Evolutionary conservation across 768 basidiomycete species (phyloP), one percentile per base, ranked within the genome.

Genomic region (Lactifluus echinatus): DNA sequence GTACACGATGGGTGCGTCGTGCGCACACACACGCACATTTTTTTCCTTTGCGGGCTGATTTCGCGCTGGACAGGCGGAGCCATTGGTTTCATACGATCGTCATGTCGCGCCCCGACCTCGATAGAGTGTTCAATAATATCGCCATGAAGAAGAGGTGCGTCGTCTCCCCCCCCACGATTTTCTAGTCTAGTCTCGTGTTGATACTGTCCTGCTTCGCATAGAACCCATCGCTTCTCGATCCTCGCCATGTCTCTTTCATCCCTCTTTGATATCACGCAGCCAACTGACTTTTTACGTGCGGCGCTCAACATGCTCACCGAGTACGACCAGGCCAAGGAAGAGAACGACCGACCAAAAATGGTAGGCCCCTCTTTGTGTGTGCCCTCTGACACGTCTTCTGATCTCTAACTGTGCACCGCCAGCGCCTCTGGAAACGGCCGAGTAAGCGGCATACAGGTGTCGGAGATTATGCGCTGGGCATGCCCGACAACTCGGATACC

Each of bases 51-150:
- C 45, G 53, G 50, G 45, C 19, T 37, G 39, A 2, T 43, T 11
- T 24, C 4, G 15, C 3, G n/a, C 1, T 21, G 5, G 40, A 2
- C 66, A 92, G 90, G 52, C 83, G 82, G 53, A 84, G 83, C 61
- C 85, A 90, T 67, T 92, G 90, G 90, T 89, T 89, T 66, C 87
- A 91, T 68, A 93, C 92, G 12, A 83, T 93, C 63, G 77, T 88
- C 66, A 80, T 93, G 65, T 83, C 85, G 53, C 80, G 80, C 47
- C 65, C 73, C 17, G 92, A 92, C 53, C 79, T 93, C 3, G 85
- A 89, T 56, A 80, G 76, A 49, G 80, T 80, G 53, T 93, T 93
- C 68, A 82, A 75, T 63, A 89, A 87, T 66, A 69, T 70, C 7
- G 80, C 79, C 19, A 91, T 91, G 83, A 85, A 81, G 75, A 88